Conservation (phyloP, 352 stramenopile species). For the Phytophthora nicotianae region DNA sequence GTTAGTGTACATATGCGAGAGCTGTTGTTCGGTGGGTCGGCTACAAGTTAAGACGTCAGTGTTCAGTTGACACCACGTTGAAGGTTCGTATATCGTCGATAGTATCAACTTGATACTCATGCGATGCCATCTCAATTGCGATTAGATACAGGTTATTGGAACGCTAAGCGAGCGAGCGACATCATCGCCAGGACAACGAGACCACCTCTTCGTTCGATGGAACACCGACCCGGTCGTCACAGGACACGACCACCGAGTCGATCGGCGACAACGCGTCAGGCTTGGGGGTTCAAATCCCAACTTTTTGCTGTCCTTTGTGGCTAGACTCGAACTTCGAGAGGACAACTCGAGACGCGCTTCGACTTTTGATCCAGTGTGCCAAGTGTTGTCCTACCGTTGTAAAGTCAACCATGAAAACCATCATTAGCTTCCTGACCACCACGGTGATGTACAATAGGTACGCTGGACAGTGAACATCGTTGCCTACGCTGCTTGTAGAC, state of each 20-base stretch:
- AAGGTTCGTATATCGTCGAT: not conserved
- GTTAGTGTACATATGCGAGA: conserved; percentile 26
- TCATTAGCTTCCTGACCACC: not conserved
- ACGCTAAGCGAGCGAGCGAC: conserved; percentile 11
- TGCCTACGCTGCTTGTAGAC: conserved; percentile 18
- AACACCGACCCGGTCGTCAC: conserved; percentile 2
- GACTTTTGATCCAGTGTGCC: not conserved
- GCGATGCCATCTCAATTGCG: not conserved
- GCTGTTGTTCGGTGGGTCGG: conserved; percentile 28
- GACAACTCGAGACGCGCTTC: conserved; percentile 4
- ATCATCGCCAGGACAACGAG: conserved; percentile 13
- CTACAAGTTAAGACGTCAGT: conserved; percentile 15
- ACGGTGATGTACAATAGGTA: not conserved
- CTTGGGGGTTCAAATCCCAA: conserved; percentile 24
- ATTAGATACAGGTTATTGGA: not conserved
- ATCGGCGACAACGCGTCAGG: conserved; percentile 20
- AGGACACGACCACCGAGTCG: not conserved
- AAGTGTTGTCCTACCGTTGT: not conserved
- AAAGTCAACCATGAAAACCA: not conserved
- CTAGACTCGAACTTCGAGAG: conserved; percentile 3
- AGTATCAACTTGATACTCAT: not conserved
- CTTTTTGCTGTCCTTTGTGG: conserved; percentile 15
- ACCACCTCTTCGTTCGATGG: conserved; percentile 17
- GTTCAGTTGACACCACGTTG: conserved; percentile 1
- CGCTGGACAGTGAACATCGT: not conserved